A percentile compares a stretch with the other conserved stretches of the same genome.
These are phyloP conservation scores for Debaryomycetaceae sp. DNA, from an alignment of 1,139 yeast genomes.

Conservation along the genomic window DNA sequence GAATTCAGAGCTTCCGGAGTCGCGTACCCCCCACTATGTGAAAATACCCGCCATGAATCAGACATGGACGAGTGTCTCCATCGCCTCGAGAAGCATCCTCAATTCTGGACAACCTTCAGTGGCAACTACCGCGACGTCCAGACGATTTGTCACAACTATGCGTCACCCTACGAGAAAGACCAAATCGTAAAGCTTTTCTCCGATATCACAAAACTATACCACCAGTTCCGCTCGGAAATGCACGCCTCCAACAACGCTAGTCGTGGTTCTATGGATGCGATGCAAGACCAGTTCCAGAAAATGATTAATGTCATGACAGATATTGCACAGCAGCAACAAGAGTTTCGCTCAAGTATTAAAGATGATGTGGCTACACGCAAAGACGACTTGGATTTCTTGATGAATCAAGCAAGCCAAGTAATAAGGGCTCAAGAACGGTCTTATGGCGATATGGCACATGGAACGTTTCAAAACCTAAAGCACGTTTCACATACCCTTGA, in stretches of 20 bases:
- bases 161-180: conserved; percentile 42
- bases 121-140: conserved; percentile 44
- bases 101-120: conserved; percentile 53
- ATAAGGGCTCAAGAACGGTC: not conserved
- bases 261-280: conserved; percentile 3
- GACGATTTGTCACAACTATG: conserved; percentile 37
- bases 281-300: conserved; percentile 1
- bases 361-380: not conserved
- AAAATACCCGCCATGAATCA: conserved; percentile 4
- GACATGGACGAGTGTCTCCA: conserved; percentile 24
- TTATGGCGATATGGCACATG: not conserved
- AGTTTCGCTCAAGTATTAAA: not conserved
- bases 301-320: conserved; percentile 5
- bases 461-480: not conserved
- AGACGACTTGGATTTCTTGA: not conserved
- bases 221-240: conserved; percentile 11
- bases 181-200: conserved; percentile 34
- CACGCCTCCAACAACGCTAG: conserved; percentile 6
- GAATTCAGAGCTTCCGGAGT: conserved; percentile 39
- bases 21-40: conserved; percentile 23
- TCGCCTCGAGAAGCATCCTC: conserved; percentile 32
- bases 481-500: not conserved
- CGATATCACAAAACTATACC: conserved; percentile 31
- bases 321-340: conserved; percentile 2
- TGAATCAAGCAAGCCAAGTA: not conserved